Conservation (phyloP, 2,329 filamentous ascomycete genomes). For the Fusarium lateritium region DNA sequence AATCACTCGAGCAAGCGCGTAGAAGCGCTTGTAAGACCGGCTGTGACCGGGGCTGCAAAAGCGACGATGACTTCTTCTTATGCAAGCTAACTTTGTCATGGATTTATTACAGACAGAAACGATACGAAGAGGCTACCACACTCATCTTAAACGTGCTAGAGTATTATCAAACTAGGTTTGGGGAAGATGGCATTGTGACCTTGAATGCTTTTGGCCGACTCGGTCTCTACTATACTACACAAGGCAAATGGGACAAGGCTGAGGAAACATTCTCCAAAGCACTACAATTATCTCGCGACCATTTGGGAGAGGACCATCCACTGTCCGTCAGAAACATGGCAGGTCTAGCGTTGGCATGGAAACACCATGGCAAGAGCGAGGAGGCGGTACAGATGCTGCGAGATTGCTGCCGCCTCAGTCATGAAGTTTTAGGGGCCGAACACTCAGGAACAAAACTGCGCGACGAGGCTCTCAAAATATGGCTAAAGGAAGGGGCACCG, state of each 20-base stretch:
- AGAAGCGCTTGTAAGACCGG: neutral
- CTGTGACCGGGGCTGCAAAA: neutral
- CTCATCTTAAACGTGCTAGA: neutral
- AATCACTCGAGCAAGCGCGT: neutral
- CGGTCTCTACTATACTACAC: no score
- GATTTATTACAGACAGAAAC: accelerated
- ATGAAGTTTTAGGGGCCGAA: no score
- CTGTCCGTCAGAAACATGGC: neutral
- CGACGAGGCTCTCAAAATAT: no score
- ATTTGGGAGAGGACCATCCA: neutral
- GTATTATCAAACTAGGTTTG: neutral
- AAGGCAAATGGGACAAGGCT: neutral
- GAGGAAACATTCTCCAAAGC: neutral
- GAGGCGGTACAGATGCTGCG: neutral
- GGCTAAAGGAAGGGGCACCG: no score
- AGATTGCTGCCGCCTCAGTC: neutral
- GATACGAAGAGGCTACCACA: neutral
- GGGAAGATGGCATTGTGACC: no score
- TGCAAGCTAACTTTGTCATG: neutral
- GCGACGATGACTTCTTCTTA: neutral
- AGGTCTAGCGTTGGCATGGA: neutral
- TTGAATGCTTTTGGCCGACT: no score
- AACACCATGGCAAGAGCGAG: neutral
- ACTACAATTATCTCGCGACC: neutral
- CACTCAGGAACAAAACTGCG: no score